Evolutionary conservation across 139 green algal species (phyloP), one percentile per base, ranked within the genome.

Genomic region (Yamagishiella unicocca): DNA sequence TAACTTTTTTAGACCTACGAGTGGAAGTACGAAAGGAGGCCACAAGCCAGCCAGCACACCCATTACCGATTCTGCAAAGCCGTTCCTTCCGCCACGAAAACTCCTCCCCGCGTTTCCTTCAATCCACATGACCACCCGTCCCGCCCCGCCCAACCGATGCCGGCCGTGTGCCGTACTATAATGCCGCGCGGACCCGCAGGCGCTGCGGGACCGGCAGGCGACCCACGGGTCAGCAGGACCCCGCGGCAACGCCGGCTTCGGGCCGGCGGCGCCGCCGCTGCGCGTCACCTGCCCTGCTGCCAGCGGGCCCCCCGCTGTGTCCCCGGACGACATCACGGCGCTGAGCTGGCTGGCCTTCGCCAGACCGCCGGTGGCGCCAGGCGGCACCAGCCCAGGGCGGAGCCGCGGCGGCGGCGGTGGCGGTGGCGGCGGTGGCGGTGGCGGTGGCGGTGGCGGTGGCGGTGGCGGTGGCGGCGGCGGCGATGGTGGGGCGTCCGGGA

Each of bases 291-390:
- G 77, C 77, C 3, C 70, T 12, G 22, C 37, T n/a, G 38, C 70
- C 14, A 55, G 2, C 37, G 38, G 70, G 3, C 70, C 70, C 17
- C 38, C 70, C 9, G 37, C 22, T 7, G 25, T 27, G 12, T 78
- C 38, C 8, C 61, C 29, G 2, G 80, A 86, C 22, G 55, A 74
- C 43, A 86, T 86, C 61, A 86, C 80, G 0, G 80, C 64, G 0
- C 25, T 86, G 21, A 21, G 43, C 3, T 86, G 80, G 80, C 31
- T 86, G 1, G 80, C 80, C 2, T 86, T 86, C 31, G 80, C 45
- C 0, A 24, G 64, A 1, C 80, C 80, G 27, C 64, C 80, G 0
- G 40, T 43, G 72, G 43, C 72, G 76, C 14, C 8, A n/a, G n/a
- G n/a, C n/a, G n/a, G n/a, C n/a, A n/a, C n/a, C n/a, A n/a, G n/a